A percentile compares a stretch with the other conserved stretches of the same genome.
These are phyloP conservation scores for Alternaria sp. DNA, from an alignment of 2,329 filamentous ascomycete genomes.

Conservation along the genomic window DNA sequence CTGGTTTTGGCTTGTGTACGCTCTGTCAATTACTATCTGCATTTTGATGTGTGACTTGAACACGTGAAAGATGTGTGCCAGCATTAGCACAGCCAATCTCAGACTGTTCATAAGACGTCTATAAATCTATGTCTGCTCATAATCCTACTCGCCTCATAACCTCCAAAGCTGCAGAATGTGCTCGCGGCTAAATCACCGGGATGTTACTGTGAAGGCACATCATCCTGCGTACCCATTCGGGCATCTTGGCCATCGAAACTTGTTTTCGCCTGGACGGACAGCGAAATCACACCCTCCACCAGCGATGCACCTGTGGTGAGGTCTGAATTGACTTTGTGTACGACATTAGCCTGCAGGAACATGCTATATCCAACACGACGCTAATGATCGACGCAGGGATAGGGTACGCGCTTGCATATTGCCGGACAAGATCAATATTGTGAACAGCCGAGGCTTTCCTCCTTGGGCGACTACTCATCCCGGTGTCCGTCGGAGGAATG, in stretches of 20 bases:
- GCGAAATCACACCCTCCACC: not conserved
- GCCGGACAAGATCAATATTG: not conserved
- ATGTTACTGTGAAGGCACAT: not conserved
- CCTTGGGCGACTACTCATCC: not conserved
- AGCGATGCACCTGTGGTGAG: not conserved
- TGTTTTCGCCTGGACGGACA: not conserved
- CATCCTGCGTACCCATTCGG: not conserved
- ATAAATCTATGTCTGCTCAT: not conserved
- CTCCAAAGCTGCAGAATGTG: not conserved
- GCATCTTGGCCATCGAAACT: not conserved
- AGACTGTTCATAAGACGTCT: not conserved
- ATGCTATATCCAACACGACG: not conserved
- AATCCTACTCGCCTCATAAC: not conserved
- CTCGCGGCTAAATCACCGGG: not conserved
- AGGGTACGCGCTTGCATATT: not conserved
- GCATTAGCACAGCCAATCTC: too few relatives aligned
- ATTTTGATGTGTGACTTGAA: too few relatives aligned
- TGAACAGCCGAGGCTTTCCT: not conserved
- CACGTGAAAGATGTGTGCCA: too few relatives aligned
- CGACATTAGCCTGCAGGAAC: not conserved
- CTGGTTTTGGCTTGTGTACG: not conserved
- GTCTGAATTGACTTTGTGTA: constrained; percentile 8
- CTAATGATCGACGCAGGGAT: constrained; percentile 4
- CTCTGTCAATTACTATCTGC: not conserved
- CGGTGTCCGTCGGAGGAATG: not conserved